These are phyloP conservation scores for Diaporthe vexans DNA, from an alignment of 2,329 filamentous ascomycete species.

Conservation along the genomic window DNA sequence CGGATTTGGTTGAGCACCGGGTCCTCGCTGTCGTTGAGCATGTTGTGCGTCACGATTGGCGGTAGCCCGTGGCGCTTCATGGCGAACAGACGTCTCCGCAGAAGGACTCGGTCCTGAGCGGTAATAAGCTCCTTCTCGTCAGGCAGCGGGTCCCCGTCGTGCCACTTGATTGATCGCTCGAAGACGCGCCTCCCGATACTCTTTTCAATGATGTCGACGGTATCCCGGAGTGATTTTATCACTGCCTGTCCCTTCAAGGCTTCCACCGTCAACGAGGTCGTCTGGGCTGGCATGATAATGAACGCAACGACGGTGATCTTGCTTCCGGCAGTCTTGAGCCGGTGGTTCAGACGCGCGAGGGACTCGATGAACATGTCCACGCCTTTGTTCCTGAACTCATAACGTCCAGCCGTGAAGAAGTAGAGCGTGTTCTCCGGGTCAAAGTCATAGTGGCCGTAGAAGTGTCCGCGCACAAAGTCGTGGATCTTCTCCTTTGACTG, in stretches of 20 bases:
- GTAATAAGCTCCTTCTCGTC: conserved; percentile 98
- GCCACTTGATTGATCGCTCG: conserved; percentile 94
- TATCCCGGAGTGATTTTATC: conserved; percentile 95
- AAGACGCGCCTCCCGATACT: conserved; percentile 95
- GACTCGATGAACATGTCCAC: conserved; percentile 99
- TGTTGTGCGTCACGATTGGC: conserved; percentile 98
- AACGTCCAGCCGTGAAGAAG: conserved; percentile 96
- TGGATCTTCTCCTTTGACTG: conserved; percentile 98
- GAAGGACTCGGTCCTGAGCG: conserved; percentile 89
- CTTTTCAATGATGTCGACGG: conserved; percentile 91
- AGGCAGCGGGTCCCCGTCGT: conserved; percentile 91
- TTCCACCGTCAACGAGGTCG: conserved; percentile 93
- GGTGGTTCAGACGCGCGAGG: conserved; percentile 92
- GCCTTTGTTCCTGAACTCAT: conserved; percentile 98
- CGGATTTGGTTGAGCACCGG: conserved; percentile 96
- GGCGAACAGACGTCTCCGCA: conserved; percentile 91
- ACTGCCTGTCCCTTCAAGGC: conserved; percentile 97
- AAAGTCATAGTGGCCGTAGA: conserved; percentile 98
- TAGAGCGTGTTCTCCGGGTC: conserved; percentile 97
- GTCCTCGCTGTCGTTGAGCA: conserved; percentile 94
- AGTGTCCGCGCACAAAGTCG: conserved; percentile 97
- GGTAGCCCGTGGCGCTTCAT: conserved; percentile 95
- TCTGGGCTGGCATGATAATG: conserved; percentile 98
- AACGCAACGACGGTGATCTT: conserved; percentile 97
- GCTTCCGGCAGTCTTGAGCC: conserved; percentile 85